A percentile compares a stretch with the other conserved stretches of the same genome.
Evolutionary conservation across 2,329 filamentous ascomycete genomes (phyloP).

Genomic region (Colletotrichum lindemuthianum): DNA sequence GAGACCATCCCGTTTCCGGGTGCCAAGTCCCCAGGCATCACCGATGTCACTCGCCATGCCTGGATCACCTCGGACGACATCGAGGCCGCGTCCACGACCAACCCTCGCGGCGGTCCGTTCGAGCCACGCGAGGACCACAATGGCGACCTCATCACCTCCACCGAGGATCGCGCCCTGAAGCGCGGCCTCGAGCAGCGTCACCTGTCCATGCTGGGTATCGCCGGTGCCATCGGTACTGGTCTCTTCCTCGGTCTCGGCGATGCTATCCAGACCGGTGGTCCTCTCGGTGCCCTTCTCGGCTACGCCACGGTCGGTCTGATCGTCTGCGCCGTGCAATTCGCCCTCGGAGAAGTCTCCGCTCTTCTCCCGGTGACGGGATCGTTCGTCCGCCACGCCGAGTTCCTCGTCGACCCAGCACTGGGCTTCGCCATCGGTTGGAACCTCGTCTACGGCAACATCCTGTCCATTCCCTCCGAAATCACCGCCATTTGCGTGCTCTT

Average conservation of each 20-base stretch:
- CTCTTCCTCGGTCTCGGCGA: constrained; percentile 68
- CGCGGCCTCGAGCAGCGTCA: constrained; percentile 64
- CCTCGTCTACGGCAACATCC: constrained; percentile 62
- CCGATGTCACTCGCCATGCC: constrained; percentile 29
- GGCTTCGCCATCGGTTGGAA: constrained; percentile 66
- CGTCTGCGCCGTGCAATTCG: constrained; percentile 67
- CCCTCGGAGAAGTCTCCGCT: constrained; percentile 69
- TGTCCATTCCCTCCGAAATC: constrained; percentile 51
- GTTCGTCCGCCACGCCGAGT: constrained; percentile 69
- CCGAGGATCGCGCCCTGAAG: constrained; percentile 60
- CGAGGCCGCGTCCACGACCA: constrained; percentile 17
- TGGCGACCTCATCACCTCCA: constrained; percentile 56
- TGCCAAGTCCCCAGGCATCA: constrained; percentile 35
- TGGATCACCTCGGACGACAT: constrained; percentile 34
- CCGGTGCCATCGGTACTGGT: constrained; percentile 69
- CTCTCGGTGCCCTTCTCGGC: constrained; percentile 58
- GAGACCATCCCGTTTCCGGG: constrained; percentile 31
- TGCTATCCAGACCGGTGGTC: constrained; percentile 62
- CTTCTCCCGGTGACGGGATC: constrained; percentile 70
- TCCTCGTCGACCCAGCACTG: constrained; percentile 70
- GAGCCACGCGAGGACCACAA: constrained; percentile 41
- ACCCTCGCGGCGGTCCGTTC: constrained; percentile 21
- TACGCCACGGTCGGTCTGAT: constrained; percentile 67
- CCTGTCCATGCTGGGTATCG: constrained; percentile 71
- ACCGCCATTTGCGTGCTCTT: constrained; percentile 40